Percentiles rank a stretch among this genome's conserved stretches.
Conservation (phyloP, 2,329 filamentous ascomycete species). For the Exophiala oligosperma region DNA sequence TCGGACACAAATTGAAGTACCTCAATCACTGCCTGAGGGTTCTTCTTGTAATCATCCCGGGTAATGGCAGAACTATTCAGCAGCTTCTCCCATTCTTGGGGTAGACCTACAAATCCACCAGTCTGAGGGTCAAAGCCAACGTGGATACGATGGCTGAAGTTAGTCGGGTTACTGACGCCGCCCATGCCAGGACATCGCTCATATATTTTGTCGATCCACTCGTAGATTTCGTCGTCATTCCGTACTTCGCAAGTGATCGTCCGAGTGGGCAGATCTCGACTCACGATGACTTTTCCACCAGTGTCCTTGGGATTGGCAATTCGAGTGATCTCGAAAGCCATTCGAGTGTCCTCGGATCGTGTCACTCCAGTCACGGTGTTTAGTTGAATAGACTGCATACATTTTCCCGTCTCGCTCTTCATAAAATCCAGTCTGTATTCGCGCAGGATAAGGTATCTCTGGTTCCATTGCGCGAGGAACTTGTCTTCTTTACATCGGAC, state of each 20-base stretch:
- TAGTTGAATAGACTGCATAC: constrained; percentile 80
- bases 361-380: constrained; percentile 88
- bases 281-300: constrained; percentile 65
- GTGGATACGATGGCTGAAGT: constrained; percentile 95
- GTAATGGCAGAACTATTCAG: constrained; percentile 96
- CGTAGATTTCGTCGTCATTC: constrained; percentile 93
- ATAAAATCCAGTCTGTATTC: constrained; percentile 94
- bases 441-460: constrained; percentile 86
- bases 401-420: constrained; percentile 85
- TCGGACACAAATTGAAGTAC: constrained; percentile 70
- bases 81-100: constrained; percentile 95
- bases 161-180: constrained; percentile 96
- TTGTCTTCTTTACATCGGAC: constrained; percentile 75
- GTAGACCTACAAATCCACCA: constrained; percentile 90
- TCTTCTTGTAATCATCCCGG: constrained; percentile 97
- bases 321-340: constrained; percentile 91
- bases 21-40: constrained; percentile 75
- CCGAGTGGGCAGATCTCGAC: constrained; percentile 77
- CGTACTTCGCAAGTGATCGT: constrained; percentile 92
- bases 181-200: constrained; percentile 96
- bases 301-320: constrained; percentile 61
- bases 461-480: constrained; percentile 78
- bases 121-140: constrained; percentile 96
- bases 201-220: constrained; percentile 98
- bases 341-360: constrained; percentile 85